Percentiles rank a stretch among this genome's conserved stretches.
Conservation (phyloP, 2,329 filamentous ascomycete species). For the Gnomoniopsis smithogilvyi region DNA sequence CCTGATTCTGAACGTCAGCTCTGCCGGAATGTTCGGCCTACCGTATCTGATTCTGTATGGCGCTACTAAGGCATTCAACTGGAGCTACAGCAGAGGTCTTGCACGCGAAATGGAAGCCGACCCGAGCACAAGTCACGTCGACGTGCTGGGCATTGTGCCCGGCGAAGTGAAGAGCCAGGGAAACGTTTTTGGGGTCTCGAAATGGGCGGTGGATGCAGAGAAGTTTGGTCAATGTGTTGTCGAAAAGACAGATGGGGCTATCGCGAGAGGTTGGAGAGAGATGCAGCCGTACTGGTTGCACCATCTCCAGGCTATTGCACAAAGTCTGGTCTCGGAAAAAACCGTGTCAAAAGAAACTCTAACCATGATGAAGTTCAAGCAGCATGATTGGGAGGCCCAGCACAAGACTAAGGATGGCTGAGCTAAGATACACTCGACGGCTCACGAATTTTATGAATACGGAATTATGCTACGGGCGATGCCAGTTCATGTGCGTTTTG, state of each 20-base stretch:
- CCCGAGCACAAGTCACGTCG: slow-evolving; percentile 23
- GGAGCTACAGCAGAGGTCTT: slow-evolving; percentile 25
- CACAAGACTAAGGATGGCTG: not conserved
- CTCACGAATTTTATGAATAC: too few species aligned
- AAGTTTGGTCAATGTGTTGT: slow-evolving; percentile 20
- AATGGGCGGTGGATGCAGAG: slow-evolving; percentile 18
- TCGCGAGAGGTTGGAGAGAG: slow-evolving; percentile 22
- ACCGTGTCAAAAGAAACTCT: not conserved
- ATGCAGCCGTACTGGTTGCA: slow-evolving; percentile 26
- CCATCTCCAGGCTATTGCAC: slow-evolving; percentile 15
- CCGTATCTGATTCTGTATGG: slow-evolving; percentile 30
- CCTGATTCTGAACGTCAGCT: slow-evolving; percentile 29
- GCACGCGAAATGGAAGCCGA: slow-evolving; percentile 26
- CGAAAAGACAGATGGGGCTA: slow-evolving; percentile 22
- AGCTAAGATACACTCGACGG: not conserved
- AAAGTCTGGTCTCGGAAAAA: slow-evolving; percentile 12
- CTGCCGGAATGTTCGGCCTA: slow-evolving; percentile 22
- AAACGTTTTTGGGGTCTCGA: slow-evolving; percentile 19
- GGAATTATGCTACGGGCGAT: too few species aligned
- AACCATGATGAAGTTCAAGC: not conserved
- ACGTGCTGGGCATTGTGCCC: slow-evolving; percentile 26
- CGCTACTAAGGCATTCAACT: slow-evolving; percentile 30
- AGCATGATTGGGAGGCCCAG: not conserved
- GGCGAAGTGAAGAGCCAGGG: slow-evolving; percentile 27
- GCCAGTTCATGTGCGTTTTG: not conserved